Evolutionary conservation across 2,329 filamentous ascomycete genomes (phyloP), one percentile per base, ranked within the genome.

Genomic region (Cladosporium halotolerans): DNA sequence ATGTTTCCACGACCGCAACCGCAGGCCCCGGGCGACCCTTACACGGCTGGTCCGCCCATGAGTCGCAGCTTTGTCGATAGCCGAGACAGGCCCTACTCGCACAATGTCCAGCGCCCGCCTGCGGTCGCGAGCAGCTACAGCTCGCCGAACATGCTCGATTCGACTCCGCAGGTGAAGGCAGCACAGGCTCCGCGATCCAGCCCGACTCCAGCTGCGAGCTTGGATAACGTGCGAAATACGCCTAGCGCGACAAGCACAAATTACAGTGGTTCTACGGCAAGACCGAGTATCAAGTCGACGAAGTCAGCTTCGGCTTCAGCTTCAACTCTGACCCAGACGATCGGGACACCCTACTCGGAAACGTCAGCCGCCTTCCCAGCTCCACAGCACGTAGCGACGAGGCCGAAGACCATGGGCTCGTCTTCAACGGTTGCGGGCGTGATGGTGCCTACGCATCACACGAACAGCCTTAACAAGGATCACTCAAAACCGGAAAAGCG

Each of bases 401-500:
- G 66, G 47, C 66, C 66, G 3, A 66, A 65, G 48, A 67, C 63
- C 9, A 47, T 57, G 1, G 63, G 63, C 8, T 56, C 55, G 9
- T 57, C 59, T 19, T 58, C 66, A 7, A 65, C 61, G n/a, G 61
- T 72, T 4, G 64, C 62, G 5, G 70, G 68, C 10, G 62, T 69
- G 5, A 63, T 62, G 55, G 65, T 68, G 14, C 65, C 63, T 10
- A 68, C 66, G 2, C 65, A 68, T 45, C 64, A 67, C 45, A 63
- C 64, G 2, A 61, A 62, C 19, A 45, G 53, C 10, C 18, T 33
- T 32, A n/a, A 33, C 19, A 53, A 54, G 19, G 36, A 49, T 14
- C 23, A 44, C 9, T 46, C 38, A 61, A 75, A 76, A 64, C 66
- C 79, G 41, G 79, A 79, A 59, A 64, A 62, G 45, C 63, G 65